Percentiles rank a stretch among this genome's conserved stretches.
phyloP scores from a whole-genome alignment of 2,329 filamentous ascomycete genomes.

The Diaporthe batatas region DNA sequence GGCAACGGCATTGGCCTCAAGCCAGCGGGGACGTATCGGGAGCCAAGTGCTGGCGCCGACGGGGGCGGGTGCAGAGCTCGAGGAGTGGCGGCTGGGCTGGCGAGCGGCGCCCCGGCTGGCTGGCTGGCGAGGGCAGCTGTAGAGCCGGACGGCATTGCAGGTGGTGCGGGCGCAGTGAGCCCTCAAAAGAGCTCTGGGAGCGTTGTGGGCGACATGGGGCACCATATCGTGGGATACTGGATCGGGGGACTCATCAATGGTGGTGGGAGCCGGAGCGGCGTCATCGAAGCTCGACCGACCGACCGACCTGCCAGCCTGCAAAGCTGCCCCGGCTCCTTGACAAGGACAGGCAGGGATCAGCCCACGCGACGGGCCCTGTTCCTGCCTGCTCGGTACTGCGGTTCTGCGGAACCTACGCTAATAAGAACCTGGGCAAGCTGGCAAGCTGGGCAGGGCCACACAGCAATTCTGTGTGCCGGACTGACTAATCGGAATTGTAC shows the following conservation, averaged over 20 bases:
- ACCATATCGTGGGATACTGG: conserved; percentile 35
- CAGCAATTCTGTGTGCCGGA: too few relatives aligned
- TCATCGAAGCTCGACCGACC: conserved; percentile 27
- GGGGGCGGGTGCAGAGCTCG: conserved; percentile 12
- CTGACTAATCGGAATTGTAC: conserved; percentile 18
- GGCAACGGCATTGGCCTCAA: neutral
- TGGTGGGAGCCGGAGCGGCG: neutral
- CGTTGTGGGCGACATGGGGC: conserved; percentile 34
- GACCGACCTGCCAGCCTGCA: neutral
- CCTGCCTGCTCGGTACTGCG: neutral
- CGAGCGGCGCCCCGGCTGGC: neutral
- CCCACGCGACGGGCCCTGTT: conserved; percentile 15
- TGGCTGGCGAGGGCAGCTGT: neutral
- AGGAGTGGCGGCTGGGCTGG: conserved; percentile 8
- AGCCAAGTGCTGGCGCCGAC: neutral
- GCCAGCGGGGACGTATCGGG: neutral
- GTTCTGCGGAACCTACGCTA: neutral
- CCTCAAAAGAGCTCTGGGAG: conserved; percentile 36
- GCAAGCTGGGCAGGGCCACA: neutral
- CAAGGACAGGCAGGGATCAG: conserved; percentile 5
- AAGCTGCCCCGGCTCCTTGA: conserved; percentile 5
- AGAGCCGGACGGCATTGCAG: neutral
- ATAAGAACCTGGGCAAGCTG: too few relatives aligned
- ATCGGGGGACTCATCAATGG: neutral
- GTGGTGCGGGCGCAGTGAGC: neutral